A percentile compares a stretch with the other conserved stretches of the same genome.
phyloP scores from a whole-genome alignment of 2,329 filamentous ascomycete species.

The Sclerotinia trifoliorum region DNA sequence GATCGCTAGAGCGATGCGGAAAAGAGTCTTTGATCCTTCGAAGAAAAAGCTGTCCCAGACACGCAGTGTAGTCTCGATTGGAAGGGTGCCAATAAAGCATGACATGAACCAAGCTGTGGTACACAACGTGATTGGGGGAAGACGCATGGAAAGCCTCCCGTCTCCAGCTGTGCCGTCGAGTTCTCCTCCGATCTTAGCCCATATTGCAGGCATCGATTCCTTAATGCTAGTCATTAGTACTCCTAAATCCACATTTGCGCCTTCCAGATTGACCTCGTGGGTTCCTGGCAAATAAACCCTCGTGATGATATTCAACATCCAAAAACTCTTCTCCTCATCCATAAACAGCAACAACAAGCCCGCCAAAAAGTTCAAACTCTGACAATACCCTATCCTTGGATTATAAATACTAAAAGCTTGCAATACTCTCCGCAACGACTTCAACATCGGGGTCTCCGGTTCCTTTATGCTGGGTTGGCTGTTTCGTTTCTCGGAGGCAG shows the following conservation, averaged over 20 bases:
- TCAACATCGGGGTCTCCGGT: slow-evolving; percentile 72
- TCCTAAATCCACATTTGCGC: slow-evolving; percentile 89
- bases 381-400: slow-evolving; percentile 89
- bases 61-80: slow-evolving; percentile 85
- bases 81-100: slow-evolving; percentile 87
- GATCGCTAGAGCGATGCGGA: slow-evolving; percentile 84
- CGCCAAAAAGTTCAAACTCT: slow-evolving; percentile 92
- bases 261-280: slow-evolving; percentile 85
- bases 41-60: slow-evolving; percentile 97
- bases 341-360: slow-evolving; percentile 88
- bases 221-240: slow-evolving; percentile 86
- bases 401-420: slow-evolving; percentile 90
- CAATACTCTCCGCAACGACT: slow-evolving; percentile 78
- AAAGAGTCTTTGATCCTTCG: slow-evolving; percentile 90
- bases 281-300: slow-evolving; percentile 85
- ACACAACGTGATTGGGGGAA: slow-evolving; percentile 88
- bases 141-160: slow-evolving; percentile 47
- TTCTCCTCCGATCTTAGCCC: slow-evolving; percentile 83
- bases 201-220: slow-evolving; percentile 78
- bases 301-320: slow-evolving; percentile 90
- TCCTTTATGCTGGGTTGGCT: slow-evolving; percentile 26
- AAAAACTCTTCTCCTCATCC: slow-evolving; percentile 85
- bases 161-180: slow-evolving; percentile 49
- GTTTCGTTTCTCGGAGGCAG: slow-evolving; percentile 39
- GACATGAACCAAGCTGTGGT: slow-evolving; percentile 99